Evolutionary conservation across 2,329 filamentous ascomycete species (phyloP).

Genomic region (Cladophialophora yegresii): DNA sequence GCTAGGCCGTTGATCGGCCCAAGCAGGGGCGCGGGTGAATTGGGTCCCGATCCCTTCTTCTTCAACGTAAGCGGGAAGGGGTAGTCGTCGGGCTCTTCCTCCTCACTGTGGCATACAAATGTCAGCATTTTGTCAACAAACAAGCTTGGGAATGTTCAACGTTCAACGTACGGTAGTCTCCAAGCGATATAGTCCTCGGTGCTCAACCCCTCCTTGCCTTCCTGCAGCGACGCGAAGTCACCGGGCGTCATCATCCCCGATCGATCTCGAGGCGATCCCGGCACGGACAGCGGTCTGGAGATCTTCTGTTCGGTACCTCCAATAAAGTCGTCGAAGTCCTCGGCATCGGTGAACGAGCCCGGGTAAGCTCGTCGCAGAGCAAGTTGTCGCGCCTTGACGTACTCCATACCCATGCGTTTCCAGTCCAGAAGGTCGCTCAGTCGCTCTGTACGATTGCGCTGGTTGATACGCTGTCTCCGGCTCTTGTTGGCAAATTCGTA

Average conservation of each 20-base stretch:
- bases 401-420: constrained; percentile 99
- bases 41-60: constrained; percentile 45
- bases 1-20: constrained; percentile 28
- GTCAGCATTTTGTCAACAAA: constrained; percentile 13
- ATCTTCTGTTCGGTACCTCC: constrained; percentile 94
- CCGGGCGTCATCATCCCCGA: constrained; percentile 99
- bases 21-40: constrained; percentile 37
- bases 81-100: constrained; percentile 84
- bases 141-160: background rate
- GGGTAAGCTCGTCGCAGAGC: constrained; percentile 91
- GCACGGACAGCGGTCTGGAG: constrained; percentile 87
- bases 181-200: constrained; percentile 98
- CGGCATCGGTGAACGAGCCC: constrained; percentile 72
- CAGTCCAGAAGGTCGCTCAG: constrained; percentile 94
- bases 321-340: constrained; percentile 86
- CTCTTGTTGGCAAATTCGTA: constrained; percentile 92
- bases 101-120: constrained; percentile 65
- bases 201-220: constrained; percentile 86
- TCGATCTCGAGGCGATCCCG: constrained; percentile 85
- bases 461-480: constrained; percentile 95
- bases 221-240: constrained; percentile 94
- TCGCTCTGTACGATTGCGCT: constrained; percentile 93
- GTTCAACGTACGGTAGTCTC: constrained; percentile 85
- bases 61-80: constrained; percentile 69
- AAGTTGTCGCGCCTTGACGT: constrained; percentile 93